Conservation (phyloP, 257 asterid genomes). For the Paraleonurus japonicus region DNA sequence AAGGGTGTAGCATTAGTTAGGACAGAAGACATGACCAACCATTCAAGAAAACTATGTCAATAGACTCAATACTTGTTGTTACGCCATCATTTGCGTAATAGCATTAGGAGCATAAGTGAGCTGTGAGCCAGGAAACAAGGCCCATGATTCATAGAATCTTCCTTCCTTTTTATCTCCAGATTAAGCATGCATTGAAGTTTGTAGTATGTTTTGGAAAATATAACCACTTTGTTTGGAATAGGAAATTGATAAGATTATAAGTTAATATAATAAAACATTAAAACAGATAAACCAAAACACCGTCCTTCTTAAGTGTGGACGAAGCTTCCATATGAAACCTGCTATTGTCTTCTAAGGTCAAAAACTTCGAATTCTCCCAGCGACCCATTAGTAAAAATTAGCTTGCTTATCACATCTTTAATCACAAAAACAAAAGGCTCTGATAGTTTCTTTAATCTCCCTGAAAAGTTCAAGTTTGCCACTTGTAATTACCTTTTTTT, state of each 20-base stretch:
- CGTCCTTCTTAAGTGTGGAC: neutral
- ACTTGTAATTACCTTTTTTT: too few species aligned
- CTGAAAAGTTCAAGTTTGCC: neutral
- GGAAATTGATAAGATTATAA: neutral
- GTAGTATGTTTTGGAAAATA: neutral
- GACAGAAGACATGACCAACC: neutral
- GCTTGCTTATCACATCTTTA: neutral
- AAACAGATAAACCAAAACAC: neutral
- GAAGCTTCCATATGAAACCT: neutral
- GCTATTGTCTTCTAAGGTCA: neutral
- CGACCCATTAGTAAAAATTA: neutral
- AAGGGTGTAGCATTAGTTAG: neutral
- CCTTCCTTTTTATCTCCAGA: neutral
- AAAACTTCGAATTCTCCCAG: neutral
- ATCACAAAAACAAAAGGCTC: neutral
- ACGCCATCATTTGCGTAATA: neutral
- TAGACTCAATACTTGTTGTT: neutral
- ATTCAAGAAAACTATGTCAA: neutral
- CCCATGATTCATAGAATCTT: neutral
- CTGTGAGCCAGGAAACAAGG: neutral
- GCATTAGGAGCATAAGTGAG: neutral
- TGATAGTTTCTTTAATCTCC: neutral
- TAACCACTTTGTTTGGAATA: constrained; percentile 1
- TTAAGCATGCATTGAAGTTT: neutral
- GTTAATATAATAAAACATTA: neutral